phyloP scores from a whole-genome alignment of 441 rosid species.

The Geranium incanum region DNA sequence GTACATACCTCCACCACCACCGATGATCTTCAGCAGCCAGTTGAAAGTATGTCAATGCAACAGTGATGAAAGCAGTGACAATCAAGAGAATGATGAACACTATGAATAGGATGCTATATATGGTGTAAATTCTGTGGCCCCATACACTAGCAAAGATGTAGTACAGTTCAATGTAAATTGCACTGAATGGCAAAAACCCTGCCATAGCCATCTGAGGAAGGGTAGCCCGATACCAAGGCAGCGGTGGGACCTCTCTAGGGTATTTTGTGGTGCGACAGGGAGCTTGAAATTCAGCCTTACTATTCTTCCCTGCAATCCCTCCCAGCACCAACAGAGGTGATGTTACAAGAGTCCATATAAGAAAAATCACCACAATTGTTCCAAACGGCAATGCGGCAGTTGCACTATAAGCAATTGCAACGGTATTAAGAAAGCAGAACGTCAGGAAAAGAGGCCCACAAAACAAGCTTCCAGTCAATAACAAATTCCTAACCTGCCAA shows the following conservation, averaged over 20 bases:
- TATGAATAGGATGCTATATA: no score
- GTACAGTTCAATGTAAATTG: neutral
- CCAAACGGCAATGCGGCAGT: neutral
- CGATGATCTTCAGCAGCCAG: neutral
- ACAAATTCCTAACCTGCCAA: neutral
- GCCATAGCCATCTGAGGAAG: neutral
- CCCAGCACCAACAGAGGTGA: neutral
- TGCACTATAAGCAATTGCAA: neutral
- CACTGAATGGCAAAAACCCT: neutral
- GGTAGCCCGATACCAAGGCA: neutral
- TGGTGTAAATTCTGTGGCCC: neutral
- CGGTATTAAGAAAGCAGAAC: neutral
- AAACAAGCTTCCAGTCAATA: neutral
- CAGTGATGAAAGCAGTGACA: neutral
- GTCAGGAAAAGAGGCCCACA: neutral
- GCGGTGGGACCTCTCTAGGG: neutral
- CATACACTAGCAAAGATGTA: neutral
- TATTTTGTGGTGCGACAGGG: neutral
- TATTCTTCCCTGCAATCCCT: neutral
- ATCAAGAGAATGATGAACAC: neutral
- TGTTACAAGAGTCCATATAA: neutral
- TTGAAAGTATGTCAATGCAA: neutral
- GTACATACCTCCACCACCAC: neutral
- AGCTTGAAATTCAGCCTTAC: neutral
- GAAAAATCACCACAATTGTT: neutral